Percentiles rank a stretch among this genome's conserved stretches.
phyloP scores from a whole-genome alignment of 2,329 filamentous ascomycete species.

The Penicillium hesseltinei region DNA sequence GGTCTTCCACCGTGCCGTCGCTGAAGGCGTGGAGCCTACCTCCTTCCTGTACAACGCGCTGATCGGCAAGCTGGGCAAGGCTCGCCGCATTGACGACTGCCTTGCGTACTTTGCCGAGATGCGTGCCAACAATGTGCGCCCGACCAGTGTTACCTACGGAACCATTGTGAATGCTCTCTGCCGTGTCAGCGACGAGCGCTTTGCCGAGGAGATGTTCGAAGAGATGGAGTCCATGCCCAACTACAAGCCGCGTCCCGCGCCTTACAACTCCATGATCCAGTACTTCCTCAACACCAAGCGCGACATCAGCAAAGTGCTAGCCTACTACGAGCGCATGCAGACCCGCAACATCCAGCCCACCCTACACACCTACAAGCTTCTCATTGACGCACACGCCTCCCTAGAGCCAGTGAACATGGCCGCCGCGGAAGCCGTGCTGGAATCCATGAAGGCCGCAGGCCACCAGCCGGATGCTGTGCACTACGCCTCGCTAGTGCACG shows the following conservation, averaged over 20 bases:
- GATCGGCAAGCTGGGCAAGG: constrained; percentile 97
- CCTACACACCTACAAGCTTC: constrained; percentile 93
- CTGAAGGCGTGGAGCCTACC: constrained; percentile 90
- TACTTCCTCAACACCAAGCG: constrained; percentile 98
- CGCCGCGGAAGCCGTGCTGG: constrained; percentile 79
- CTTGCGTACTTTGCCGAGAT: constrained; percentile 98
- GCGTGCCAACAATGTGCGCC: constrained; percentile 86
- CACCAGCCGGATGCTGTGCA: constrained; percentile 86
- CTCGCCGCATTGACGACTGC: constrained; percentile 95
- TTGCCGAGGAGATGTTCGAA: constrained; percentile 95
- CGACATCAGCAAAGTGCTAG: constrained; percentile 87
- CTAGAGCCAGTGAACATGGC: constrained; percentile 87
- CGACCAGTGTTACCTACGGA: constrained; percentile 95
- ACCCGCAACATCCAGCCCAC: constrained; percentile 83
- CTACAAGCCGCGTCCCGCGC: constrained; percentile 95
- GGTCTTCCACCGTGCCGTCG: constrained; percentile 91
- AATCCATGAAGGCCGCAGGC: constrained; percentile 70
- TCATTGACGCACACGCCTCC: constrained; percentile 92
- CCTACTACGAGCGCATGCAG: constrained; percentile 94
- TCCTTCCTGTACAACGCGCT: constrained; percentile 98
- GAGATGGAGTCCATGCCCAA: constrained; percentile 99
- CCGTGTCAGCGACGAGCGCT: constrained; percentile 95
- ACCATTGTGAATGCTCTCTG: constrained; percentile 97
- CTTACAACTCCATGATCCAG: constrained; percentile 99
- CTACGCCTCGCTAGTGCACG: constrained; percentile 93